phyloP scores from a whole-genome alignment of 2,329 filamentous ascomycete genomes.

The Eurotiales sp. region DNA sequence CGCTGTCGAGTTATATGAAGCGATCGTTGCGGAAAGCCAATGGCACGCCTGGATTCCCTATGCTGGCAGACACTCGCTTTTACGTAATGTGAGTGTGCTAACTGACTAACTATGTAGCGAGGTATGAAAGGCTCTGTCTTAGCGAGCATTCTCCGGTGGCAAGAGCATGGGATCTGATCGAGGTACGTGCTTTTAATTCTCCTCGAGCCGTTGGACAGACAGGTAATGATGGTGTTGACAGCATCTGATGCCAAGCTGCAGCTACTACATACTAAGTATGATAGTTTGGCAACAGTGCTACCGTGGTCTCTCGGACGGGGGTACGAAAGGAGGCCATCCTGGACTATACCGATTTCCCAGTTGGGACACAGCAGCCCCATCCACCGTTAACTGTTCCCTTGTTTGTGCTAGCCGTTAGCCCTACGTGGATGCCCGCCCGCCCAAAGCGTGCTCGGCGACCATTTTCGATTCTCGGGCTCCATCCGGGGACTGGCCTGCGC shows the following conservation, averaged over 20 bases:
- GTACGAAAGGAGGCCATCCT: neutral
- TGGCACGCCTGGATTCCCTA: no score
- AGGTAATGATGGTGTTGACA: no score
- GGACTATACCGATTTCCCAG: conserved; percentile 3
- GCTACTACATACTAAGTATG: no score
- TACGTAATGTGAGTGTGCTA: no score
- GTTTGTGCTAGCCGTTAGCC: conserved; percentile 9
- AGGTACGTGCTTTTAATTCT: no score
- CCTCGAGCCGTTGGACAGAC: no score
- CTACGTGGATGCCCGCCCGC: conserved; percentile 3
- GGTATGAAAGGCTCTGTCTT: no score
- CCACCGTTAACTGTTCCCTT: neutral
- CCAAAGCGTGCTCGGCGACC: conserved; percentile 12
- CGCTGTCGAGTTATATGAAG: neutral
- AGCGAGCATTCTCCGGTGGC: neutral
- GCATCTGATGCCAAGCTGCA: no score
- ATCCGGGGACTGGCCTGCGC: conserved; percentile 4
- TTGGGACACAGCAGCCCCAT: neutral
- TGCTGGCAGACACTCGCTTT: neutral
- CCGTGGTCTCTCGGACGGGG: neutral
- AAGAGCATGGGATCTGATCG: neutral
- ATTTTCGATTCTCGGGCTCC: conserved; percentile 13
- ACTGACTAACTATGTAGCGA: no score
- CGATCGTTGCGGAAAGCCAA: neutral
- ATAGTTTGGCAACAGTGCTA: no score